These are phyloP conservation scores for Apiospora arundinis DNA, from an alignment of 2,329 filamentous ascomycete species.

Conservation along the genomic window DNA sequence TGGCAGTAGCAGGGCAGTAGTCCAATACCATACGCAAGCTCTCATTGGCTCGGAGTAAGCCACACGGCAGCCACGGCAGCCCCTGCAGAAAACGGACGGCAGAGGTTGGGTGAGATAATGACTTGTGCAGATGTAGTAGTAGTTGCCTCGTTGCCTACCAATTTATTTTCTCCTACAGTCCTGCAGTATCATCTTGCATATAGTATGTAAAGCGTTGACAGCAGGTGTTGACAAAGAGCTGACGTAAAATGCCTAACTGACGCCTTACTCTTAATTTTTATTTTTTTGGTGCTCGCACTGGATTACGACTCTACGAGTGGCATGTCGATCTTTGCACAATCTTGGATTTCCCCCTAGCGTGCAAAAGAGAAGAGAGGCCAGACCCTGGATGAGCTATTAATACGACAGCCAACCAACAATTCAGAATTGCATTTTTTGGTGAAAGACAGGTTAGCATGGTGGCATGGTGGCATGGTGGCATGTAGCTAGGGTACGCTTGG, in stretches of 20 bases:
- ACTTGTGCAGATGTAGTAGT: too few relatives aligned
- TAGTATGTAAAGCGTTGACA: neutral
- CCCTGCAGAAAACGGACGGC: conserved; percentile 9
- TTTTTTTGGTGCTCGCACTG: conserved; percentile 2
- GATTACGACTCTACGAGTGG: neutral
- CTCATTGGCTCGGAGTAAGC: conserved; percentile 11
- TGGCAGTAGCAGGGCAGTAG: conserved; percentile 10
- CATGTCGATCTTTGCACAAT: conserved; percentile 15
- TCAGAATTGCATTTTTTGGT: conserved; percentile 1
- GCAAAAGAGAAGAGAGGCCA: neutral
- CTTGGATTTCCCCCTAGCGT: conserved; percentile 7
- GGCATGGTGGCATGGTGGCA: neutral
- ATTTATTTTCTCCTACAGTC: neutral
- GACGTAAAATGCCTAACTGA: neutral
- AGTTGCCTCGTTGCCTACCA: conserved; percentile 8
- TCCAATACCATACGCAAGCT: neutral
- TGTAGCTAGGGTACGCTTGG: conserved; percentile 1
- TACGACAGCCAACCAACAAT: conserved; percentile 18
- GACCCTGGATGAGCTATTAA: conserved; percentile 22
- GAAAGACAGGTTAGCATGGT: too few relatives aligned
- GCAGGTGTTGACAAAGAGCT: conserved; percentile 12
- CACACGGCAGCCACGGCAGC: conserved; percentile 9
- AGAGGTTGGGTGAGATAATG: neutral
- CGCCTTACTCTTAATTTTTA: neutral
- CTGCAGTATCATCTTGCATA: neutral